phyloP scores from a whole-genome alignment of 371 early-diverging fungal species.

The Mucor sp. region DNA sequence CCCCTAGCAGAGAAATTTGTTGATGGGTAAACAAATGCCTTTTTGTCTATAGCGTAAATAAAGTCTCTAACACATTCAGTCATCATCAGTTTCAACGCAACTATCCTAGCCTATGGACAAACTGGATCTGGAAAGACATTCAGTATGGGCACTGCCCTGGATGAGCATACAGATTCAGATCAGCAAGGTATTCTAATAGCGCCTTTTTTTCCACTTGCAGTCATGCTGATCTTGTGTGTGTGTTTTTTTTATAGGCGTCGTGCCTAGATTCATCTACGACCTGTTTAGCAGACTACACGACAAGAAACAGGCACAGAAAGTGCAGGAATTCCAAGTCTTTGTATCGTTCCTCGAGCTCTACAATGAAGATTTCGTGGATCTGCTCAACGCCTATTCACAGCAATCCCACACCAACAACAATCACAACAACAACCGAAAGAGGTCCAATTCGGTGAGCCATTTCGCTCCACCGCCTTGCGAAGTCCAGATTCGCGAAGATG shows the following conservation, averaged over 20 bases:
- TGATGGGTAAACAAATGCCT: constrained; percentile 71
- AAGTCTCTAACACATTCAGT: constrained; percentile 8
- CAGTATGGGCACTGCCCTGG: constrained; percentile 66
- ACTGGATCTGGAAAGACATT: constrained; percentile 53
- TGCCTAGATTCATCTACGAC: constrained; percentile 81
- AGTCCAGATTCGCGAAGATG: constrained; percentile 87
- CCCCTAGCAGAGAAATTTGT: constrained; percentile 84
- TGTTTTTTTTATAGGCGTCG: constrained; percentile 68
- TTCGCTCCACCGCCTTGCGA: constrained; percentile 11
- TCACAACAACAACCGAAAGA: constrained; percentile 16
- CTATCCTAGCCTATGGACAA: constrained; percentile 93
- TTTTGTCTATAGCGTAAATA: not conserved
- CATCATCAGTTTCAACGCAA: constrained; percentile 72
- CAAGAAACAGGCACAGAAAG: constrained; percentile 30
- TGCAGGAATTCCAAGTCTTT: constrained; percentile 58
- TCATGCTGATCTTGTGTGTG: too few species aligned
- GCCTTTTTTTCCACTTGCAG: not conserved
- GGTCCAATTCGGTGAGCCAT: constrained; percentile 7
- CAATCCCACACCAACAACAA: constrained; percentile 5
- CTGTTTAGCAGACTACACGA: constrained; percentile 54
- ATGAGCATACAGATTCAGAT: constrained; percentile 38
- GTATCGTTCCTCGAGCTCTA: constrained; percentile 94
- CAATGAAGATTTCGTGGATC: constrained; percentile 94
- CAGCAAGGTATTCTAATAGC: constrained; percentile 20
- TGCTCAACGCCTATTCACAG: constrained; percentile 59